Percentiles rank a stretch among this genome's conserved stretches.
Evolutionary conservation across 2,329 filamentous ascomycete species (phyloP).

Genomic region (Pyrenochaeta sp.): DNA sequence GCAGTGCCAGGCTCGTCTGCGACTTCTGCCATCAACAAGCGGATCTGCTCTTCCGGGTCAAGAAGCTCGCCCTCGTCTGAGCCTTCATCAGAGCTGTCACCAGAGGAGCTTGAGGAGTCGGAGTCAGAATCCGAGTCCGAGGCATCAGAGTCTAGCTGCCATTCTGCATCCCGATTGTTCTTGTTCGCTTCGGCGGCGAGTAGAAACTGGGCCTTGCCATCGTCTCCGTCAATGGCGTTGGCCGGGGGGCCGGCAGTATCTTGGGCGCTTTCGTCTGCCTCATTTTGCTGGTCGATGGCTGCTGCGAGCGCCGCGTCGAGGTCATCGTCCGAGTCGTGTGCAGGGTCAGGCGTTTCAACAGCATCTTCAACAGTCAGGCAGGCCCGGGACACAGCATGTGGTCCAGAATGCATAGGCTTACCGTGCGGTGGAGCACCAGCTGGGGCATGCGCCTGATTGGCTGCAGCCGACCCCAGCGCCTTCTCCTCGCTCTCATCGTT

Average conservation of each 20-base stretch:
- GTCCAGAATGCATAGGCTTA: conserved; percentile 33
- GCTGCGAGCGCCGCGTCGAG: conserved; percentile 23
- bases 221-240: conserved; percentile 22
- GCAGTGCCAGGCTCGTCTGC: conserved; percentile 80
- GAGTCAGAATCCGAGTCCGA: conserved; percentile 63
- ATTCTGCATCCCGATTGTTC: conserved; percentile 71
- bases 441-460: conserved; percentile 29
- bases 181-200: conserved; percentile 55
- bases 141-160: conserved; percentile 73
- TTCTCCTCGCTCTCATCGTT: conserved; percentile 34
- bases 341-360: conserved; percentile 18
- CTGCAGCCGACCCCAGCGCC: conserved; percentile 24
- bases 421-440: conserved; percentile 34
- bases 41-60: conserved; percentile 81
- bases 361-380: conserved; percentile 33
- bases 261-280: conserved; percentile 11
- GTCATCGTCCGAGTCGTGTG: conserved; percentile 23
- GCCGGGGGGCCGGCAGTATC: conserved; percentile 13
- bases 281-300: conserved; percentile 17
- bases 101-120: conserved; percentile 57
- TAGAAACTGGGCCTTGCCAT: conserved; percentile 52
- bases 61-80: conserved; percentile 71
- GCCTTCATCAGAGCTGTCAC: conserved; percentile 58
- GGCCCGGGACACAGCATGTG: conserved; percentile 28
- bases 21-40: conserved; percentile 83